A percentile compares a stretch with the other conserved stretches of the same genome.
Conservation (phyloP, 2,329 filamentous ascomycete genomes). For the Clonostachys rosea region DNA sequence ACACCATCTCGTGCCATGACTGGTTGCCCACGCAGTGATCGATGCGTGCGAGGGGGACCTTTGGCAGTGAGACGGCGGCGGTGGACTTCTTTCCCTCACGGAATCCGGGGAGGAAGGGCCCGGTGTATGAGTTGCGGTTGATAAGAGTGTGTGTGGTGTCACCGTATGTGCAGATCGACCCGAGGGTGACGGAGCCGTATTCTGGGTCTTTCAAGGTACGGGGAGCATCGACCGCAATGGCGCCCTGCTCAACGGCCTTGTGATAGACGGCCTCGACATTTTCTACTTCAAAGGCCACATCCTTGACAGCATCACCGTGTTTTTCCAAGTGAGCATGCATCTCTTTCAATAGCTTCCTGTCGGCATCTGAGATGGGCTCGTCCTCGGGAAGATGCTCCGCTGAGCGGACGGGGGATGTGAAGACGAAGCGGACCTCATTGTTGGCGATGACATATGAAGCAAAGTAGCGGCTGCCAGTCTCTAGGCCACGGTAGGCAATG, state of each 20-base stretch:
- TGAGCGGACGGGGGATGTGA: slow-evolving; percentile 76
- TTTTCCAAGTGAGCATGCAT: slow-evolving; percentile 80
- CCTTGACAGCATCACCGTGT: slow-evolving; percentile 92
- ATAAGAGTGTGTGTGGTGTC: slow-evolving; percentile 94
- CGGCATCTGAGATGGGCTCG: slow-evolving; percentile 57
- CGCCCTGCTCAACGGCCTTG: slow-evolving; percentile 63
- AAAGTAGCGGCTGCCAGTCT: slow-evolving; percentile 77
- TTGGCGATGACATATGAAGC: slow-evolving; percentile 83
- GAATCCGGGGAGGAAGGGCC: slow-evolving; percentile 82
- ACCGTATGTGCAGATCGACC: slow-evolving; percentile 86
- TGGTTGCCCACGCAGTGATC: slow-evolving; percentile 98
- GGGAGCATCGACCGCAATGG: slow-evolving; percentile 59
- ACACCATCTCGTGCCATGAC: slow-evolving; percentile 83
- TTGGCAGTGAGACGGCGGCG: slow-evolving; percentile 45
- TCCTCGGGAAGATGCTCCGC: slow-evolving; percentile 46
- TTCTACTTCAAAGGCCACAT: slow-evolving; percentile 93
- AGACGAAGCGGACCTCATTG: slow-evolving; percentile 72
- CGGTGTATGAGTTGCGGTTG: slow-evolving; percentile 64
- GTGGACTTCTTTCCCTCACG: slow-evolving; percentile 42
- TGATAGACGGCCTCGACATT: slow-evolving; percentile 76
- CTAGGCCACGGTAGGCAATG: slow-evolving; percentile 80
- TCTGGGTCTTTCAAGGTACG: slow-evolving; percentile 48
- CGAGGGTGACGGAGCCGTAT: slow-evolving; percentile 64
- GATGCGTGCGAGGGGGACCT: slow-evolving; percentile 67
- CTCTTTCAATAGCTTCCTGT: slow-evolving; percentile 62